Evolutionary conservation across 2,329 filamentous ascomycete genomes (phyloP).

Genomic region (Nemania sp.): DNA sequence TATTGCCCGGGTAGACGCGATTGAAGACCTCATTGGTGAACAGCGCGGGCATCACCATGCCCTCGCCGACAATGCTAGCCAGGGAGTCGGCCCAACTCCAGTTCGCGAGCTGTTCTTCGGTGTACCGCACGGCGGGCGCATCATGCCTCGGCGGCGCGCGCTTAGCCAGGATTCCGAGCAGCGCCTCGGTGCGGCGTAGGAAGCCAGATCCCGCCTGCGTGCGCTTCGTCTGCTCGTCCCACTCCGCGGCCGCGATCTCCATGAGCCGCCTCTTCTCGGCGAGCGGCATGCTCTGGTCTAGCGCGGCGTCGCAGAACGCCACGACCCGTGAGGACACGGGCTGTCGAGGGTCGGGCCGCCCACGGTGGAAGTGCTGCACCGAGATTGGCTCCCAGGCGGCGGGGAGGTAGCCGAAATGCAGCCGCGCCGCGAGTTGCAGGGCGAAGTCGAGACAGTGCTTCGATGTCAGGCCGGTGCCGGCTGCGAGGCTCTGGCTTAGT

Average conservation of each 20-base stretch:
- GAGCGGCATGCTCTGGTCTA: constrained; percentile 2
- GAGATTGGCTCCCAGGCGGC: constrained; percentile 16
- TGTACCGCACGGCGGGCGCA: background rate
- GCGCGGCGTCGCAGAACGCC: constrained; percentile 12
- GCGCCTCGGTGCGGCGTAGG: constrained; percentile 12
- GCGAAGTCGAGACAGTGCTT: constrained; percentile 16
- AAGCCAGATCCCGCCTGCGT: constrained; percentile 13
- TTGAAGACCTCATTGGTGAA: constrained; percentile 16
- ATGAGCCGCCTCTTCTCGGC: constrained; percentile 6
- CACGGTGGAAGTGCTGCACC: constrained; percentile 14
- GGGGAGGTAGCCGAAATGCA: constrained; percentile 12
- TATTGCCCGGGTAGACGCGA: constrained; percentile 13
- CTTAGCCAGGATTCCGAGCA: constrained; percentile 12
- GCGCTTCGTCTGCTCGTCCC: constrained; percentile 8
- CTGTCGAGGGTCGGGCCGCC: constrained; percentile 11
- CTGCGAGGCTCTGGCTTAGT: constrained; percentile 8
- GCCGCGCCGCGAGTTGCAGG: constrained; percentile 7
- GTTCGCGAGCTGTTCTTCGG: constrained; percentile 10
- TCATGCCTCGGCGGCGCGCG: background rate
- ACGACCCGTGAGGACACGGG: constrained; percentile 8
- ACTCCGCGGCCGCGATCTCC: background rate
- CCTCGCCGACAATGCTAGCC: constrained; percentile 1
- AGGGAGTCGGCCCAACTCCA: constrained; percentile 16
- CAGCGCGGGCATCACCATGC: background rate
- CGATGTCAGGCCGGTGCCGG: constrained; percentile 11